Evolutionary conservation across 768 basidiomycete species (phyloP).

Genomic region (Rhodosporidiobolus odoratus): DNA sequence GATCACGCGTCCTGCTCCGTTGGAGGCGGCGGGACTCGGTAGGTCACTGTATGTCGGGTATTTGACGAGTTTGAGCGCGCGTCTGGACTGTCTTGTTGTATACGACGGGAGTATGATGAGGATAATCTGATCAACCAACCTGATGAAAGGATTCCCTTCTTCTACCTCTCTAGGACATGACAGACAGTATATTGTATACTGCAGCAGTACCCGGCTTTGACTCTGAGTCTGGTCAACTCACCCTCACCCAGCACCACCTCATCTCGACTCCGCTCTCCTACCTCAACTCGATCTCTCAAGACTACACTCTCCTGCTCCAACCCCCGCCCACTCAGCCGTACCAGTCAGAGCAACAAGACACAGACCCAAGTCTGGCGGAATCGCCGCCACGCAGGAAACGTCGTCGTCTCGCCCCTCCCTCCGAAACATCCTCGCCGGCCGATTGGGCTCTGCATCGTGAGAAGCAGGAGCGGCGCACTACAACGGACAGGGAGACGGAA

Average conservation of each 20-base stretch:
- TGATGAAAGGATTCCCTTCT: no score
- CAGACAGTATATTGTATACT: constrained; percentile 6
- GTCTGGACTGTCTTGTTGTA: no score
- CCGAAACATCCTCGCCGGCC: constrained; percentile 13
- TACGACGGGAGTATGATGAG: no score
- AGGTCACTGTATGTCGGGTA: no score
- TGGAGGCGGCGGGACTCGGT: no score
- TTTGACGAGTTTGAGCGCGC: no score
- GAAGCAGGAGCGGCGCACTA: not conserved
- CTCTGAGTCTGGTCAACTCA: constrained; percentile 11
- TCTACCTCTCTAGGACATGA: no score
- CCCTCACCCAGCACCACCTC: constrained; percentile 23
- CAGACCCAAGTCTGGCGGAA: not conserved
- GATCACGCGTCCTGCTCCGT: no score
- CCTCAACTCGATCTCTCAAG: not conserved
- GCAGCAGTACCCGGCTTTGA: constrained; percentile 18
- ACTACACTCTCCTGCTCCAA: constrained; percentile 8
- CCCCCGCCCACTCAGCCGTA: not conserved
- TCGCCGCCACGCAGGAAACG: not conserved
- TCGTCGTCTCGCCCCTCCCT: not conserved
- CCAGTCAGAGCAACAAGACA: not conserved
- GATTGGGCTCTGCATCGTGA: constrained; percentile 7
- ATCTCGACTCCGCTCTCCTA: constrained; percentile 13
- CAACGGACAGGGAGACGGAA: constrained; percentile 18
- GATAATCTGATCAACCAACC: no score